phyloP scores from a whole-genome alignment of 495 filamentous ascomycete species.

The Lentithecium fluviatile region DNA sequence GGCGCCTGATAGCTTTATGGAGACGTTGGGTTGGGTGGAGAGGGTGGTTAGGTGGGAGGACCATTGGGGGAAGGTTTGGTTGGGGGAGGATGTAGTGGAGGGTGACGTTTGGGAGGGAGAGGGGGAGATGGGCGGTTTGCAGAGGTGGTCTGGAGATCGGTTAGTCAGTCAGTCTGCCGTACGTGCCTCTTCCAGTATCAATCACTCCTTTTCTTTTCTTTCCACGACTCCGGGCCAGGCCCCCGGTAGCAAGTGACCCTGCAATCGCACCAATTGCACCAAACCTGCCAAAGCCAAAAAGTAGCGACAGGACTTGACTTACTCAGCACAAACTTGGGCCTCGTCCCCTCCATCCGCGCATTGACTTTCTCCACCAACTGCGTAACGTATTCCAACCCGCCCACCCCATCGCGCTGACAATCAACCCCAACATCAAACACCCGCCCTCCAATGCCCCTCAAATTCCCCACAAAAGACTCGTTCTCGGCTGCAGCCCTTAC shows the following conservation, averaged over 20 bases:
- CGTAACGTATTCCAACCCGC: constrained; percentile 69
- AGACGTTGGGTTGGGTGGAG: constrained; percentile 48
- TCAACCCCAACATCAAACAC: constrained; percentile 83
- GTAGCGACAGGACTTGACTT: too few species aligned
- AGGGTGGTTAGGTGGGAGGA: constrained; percentile 35
- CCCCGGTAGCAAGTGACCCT: neutral
- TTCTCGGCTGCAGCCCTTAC: constrained; percentile 50
- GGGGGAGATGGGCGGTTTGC: constrained; percentile 84
- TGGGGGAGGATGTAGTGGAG: constrained; percentile 23
- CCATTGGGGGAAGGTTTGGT: neutral
- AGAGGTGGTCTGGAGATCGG: constrained; percentile 66
- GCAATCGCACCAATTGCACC: neutral
- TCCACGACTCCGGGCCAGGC: too few species aligned
- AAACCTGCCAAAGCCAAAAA: too few species aligned
- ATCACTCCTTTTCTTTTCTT: too few species aligned
- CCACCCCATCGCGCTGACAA: constrained; percentile 62
- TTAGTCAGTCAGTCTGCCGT: too few species aligned
- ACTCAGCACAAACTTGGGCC: constrained; percentile 70
- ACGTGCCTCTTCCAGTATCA: too few species aligned
- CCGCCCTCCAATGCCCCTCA: constrained; percentile 49
- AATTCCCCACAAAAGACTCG: constrained; percentile 58
- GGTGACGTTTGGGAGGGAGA: constrained; percentile 55
- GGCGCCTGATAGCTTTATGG: constrained; percentile 84
- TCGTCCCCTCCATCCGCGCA: constrained; percentile 52
- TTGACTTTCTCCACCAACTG: constrained; percentile 69